Percentiles rank a stretch among this genome's conserved stretches.
Evolutionary conservation across 106 monocot species (phyloP).

Genomic region (Dactylorhiza incarnata): DNA sequence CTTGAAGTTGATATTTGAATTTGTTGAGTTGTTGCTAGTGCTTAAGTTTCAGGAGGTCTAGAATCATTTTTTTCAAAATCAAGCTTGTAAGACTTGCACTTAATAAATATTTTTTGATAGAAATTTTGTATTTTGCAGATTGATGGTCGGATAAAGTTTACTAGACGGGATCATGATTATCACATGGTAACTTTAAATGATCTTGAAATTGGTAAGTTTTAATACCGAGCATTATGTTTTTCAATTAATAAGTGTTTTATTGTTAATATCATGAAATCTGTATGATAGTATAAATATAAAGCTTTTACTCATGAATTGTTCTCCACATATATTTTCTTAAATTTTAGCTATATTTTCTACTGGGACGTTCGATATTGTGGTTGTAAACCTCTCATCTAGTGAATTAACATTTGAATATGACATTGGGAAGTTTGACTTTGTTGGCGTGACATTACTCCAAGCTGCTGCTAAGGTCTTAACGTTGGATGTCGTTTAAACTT

Average conservation of each 20-base stretch:
- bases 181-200: slow-evolving; percentile 73
- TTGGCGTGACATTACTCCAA: slow-evolving; percentile 83
- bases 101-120: background rate
- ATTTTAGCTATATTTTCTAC: background rate
- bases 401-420: slow-evolving; percentile 85
- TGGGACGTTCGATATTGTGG: slow-evolving; percentile 91
- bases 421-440: slow-evolving; percentile 37
- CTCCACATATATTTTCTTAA: background rate
- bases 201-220: slow-evolving; percentile 69
- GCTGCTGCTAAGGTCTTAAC: slow-evolving; percentile 83
- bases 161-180: slow-evolving; percentile 62
- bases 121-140: slow-evolving; percentile 27
- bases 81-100: background rate
- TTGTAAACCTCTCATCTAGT: slow-evolving; percentile 64
- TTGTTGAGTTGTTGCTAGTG: background rate
- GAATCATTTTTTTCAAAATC: background rate
- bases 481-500: background rate
- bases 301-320: background rate
- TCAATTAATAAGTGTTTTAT: background rate
- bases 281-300: background rate
- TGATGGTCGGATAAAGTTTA: slow-evolving; percentile 96
- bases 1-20: background rate
- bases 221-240: background rate
- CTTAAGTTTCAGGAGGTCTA: background rate
- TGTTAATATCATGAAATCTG: background rate